Evolutionary conservation across 345 rosid species (phyloP).

Genomic region (Brassica napus): DNA sequence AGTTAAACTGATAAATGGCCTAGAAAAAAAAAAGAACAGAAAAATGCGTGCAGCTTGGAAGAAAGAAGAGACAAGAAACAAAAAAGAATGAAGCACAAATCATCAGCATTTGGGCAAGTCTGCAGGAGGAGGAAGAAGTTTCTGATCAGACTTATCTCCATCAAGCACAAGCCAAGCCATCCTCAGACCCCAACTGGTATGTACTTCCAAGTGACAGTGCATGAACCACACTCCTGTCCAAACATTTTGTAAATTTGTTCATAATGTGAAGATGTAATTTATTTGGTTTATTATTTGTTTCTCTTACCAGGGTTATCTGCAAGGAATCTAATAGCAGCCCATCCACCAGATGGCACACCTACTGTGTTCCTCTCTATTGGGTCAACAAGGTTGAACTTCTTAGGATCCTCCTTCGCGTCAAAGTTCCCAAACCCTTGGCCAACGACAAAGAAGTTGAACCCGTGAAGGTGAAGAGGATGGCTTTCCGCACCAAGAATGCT

Average conservation of each 20-base stretch:
- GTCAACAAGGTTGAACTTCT: constrained; percentile 56
- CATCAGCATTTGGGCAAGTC: constrained; percentile 66
- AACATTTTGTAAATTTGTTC: too few species aligned
- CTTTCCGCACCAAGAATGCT: constrained; percentile 74
- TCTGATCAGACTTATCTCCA: constrained; percentile 64
- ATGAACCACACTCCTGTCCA: constrained; percentile 68
- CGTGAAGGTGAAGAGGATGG: constrained; percentile 76
- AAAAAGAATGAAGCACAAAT: constrained; percentile 19
- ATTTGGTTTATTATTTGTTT: too few species aligned
- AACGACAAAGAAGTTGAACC: constrained; percentile 70
- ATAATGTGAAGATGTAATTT: too few species aligned
- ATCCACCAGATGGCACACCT: constrained; percentile 67
- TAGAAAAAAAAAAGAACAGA: background rate
- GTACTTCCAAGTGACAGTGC: constrained; percentile 80
- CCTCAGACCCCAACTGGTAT: constrained; percentile 75
- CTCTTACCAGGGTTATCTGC: too few species aligned
- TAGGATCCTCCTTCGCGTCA: constrained; percentile 54
- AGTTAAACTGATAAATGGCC: constrained; percentile 33
- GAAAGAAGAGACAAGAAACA: constrained; percentile 20
- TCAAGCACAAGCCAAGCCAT: constrained; percentile 78
- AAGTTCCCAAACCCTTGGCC: constrained; percentile 74
- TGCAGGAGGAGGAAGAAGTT: constrained; percentile 65
- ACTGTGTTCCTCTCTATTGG: constrained; percentile 64
- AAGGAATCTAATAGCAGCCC: constrained; percentile 69
- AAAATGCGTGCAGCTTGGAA: constrained; percentile 21